These are phyloP conservation scores for Hemileccinum impolitum DNA, from an alignment of 768 basidiomycete genomes.

Conservation along the genomic window DNA sequence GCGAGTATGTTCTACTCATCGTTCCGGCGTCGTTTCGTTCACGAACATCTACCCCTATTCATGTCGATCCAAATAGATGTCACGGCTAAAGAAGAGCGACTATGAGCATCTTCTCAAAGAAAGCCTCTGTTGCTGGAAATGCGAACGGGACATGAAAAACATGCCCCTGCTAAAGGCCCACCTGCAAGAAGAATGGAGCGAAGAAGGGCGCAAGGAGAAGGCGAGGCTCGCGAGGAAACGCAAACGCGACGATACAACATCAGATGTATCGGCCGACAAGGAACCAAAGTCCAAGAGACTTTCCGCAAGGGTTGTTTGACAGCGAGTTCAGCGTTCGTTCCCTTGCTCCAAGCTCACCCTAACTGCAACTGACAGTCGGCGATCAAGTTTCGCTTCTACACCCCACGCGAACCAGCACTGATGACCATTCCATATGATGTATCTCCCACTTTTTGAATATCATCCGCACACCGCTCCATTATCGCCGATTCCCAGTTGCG, in stretches of 20 bases:
- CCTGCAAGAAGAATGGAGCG: slow-evolving; percentile 70
- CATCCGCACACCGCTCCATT: not conserved
- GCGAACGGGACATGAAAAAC: slow-evolving; percentile 58
- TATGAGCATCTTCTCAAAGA: slow-evolving; percentile 71
- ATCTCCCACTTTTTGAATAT: slow-evolving; percentile 6
- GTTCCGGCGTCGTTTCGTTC: not conserved
- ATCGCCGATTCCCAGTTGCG: not conserved
- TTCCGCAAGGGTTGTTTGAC: slow-evolving; percentile 6
- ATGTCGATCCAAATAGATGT: slow-evolving; percentile 40
- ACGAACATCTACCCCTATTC: not conserved
- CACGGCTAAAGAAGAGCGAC: slow-evolving; percentile 43
- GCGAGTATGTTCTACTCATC: slow-evolving; percentile 37
- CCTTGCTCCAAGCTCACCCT: not conserved
- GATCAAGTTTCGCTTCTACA: not conserved
- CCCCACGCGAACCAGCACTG: not conserved
- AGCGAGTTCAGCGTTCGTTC: not conserved
- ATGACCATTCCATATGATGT: not conserved
- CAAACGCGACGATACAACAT: slow-evolving; percentile 25
- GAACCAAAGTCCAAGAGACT: slow-evolving; percentile 16
- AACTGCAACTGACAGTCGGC: not conserved
- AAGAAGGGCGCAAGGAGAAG: slow-evolving; percentile 41
- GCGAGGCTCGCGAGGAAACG: slow-evolving; percentile 40
- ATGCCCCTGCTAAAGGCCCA: slow-evolving; percentile 76
- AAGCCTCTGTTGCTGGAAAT: slow-evolving; percentile 66
- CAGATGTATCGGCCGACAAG: not conserved